Percentiles rank a stretch among this genome's conserved stretches.
Evolutionary conservation across 23 red algal genomes (phyloP).

Genomic region (Gracilaria vermiculophylla): DNA sequence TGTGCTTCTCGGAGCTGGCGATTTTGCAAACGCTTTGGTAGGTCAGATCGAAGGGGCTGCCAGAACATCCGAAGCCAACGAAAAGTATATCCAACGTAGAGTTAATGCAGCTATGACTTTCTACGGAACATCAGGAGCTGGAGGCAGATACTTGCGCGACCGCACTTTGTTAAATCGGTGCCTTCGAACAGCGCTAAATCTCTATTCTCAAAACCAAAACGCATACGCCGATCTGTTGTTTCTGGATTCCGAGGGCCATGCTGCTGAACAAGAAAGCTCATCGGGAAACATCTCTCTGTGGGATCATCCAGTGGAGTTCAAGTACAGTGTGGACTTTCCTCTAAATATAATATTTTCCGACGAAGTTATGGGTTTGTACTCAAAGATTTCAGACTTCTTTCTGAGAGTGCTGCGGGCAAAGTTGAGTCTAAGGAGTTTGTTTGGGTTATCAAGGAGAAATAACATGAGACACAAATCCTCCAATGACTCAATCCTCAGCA

Average conservation of each 20-base stretch:
- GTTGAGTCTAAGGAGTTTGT: conserved; percentile 10
- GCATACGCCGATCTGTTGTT: not conserved
- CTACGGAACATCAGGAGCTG: conserved; percentile 28
- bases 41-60: conserved; percentile 40
- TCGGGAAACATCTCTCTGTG: conserved; percentile 1
- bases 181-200: conserved; percentile 41
- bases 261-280: not conserved
- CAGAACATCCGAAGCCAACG: conserved; percentile 25
- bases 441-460: conserved; percentile 23
- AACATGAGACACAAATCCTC: not conserved
- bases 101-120: conserved; percentile 39
- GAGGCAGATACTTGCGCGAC: not conserved
- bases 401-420: conserved; percentile 32
- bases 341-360: conserved; percentile 29
- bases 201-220: not conserved
- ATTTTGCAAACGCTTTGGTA: conserved; percentile 42
- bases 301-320: conserved; percentile 6
- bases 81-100: conserved; percentile 28
- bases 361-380: conserved; percentile 24
- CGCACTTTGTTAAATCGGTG: conserved; percentile 3
- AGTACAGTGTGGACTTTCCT: conserved; percentile 33
- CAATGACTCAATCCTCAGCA: not conserved
- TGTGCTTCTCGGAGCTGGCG: conserved; percentile 56
- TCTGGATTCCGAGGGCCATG: not conserved
- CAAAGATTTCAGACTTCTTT: conserved; percentile 32